These are phyloP conservation scores for Avicennia marina DNA, from an alignment of 257 asterid genomes.

Conservation along the genomic window DNA sequence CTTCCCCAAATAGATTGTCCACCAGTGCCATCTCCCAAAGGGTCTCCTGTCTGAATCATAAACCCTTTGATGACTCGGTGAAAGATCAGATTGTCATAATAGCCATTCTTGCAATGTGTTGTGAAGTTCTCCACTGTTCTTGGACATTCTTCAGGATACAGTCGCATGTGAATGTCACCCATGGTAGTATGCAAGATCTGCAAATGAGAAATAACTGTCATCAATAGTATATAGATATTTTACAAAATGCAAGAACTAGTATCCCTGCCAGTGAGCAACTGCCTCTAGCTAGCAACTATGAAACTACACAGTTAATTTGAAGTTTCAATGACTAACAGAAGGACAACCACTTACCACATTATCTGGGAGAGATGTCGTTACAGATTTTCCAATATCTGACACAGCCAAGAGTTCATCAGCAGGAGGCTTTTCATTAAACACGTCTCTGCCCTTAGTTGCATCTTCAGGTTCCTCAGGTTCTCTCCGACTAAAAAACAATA, in stretches of 20 bases:
- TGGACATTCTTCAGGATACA: slow-evolving; percentile 98
- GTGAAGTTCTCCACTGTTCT: slow-evolving; percentile 97
- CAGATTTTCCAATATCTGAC: slow-evolving; percentile 85
- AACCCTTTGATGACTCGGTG: slow-evolving; percentile 97
- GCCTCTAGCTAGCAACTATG: not conserved
- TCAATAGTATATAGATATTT: not conserved
- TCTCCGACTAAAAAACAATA: slow-evolving; percentile 57
- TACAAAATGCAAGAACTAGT: slow-evolving; percentile 4
- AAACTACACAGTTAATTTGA: not conserved
- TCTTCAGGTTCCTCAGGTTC: slow-evolving; percentile 99
- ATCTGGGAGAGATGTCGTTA: slow-evolving; percentile 89
- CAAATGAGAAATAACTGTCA: slow-evolving; percentile 19
- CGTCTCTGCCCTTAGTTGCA: slow-evolving; percentile 96
- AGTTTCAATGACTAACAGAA: not conserved
- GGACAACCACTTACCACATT: slow-evolving; percentile 64
- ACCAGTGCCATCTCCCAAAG: slow-evolving; percentile 98
- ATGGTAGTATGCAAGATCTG: slow-evolving; percentile 90
- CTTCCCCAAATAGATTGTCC: slow-evolving; percentile 99
- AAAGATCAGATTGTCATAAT: slow-evolving; percentile 90
- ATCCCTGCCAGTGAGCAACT: not conserved
- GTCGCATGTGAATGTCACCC: slow-evolving; percentile 96
- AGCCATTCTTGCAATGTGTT: slow-evolving; percentile 92
- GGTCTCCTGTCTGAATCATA: slow-evolving; percentile 99
- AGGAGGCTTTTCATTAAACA: slow-evolving; percentile 93
- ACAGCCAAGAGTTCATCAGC: slow-evolving; percentile 95